phyloP scores from a whole-genome alignment of 1,284 basidiomycete genomes.

The Puccinia hordei region DNA sequence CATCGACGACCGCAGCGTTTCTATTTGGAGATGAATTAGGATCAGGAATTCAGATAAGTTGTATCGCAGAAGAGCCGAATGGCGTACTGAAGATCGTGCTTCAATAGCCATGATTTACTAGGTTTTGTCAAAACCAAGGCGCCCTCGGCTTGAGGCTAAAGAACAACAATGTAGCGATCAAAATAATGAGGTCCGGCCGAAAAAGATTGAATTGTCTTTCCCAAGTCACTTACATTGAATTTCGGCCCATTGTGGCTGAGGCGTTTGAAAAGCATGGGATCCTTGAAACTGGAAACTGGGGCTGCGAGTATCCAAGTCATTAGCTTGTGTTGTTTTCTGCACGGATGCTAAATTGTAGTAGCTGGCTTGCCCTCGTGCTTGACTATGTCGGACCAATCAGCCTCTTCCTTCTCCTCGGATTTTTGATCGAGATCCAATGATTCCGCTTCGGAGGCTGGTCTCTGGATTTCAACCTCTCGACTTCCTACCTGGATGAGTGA shows the following conservation, averaged over 20 bases:
- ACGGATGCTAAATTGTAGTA: neutral
- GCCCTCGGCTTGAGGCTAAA: slow-evolving; percentile 70
- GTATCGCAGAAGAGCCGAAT: slow-evolving; percentile 57
- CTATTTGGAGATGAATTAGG: slow-evolving; percentile 55
- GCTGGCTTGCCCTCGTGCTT: slow-evolving; percentile 26
- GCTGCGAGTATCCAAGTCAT: neutral
- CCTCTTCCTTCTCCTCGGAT: neutral
- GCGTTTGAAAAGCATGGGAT: slow-evolving; percentile 34
- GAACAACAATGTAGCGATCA: neutral
- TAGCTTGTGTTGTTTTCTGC: neutral
- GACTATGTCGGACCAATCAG: slow-evolving; percentile 41
- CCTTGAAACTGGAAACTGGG: neutral
- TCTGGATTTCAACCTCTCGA: slow-evolving; percentile 44
- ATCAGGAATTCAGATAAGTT: slow-evolving; percentile 46
- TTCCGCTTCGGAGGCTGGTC: slow-evolving; percentile 7
- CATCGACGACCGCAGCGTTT: slow-evolving; percentile 67
- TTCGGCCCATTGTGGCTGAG: neutral
- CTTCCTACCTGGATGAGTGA: slow-evolving; percentile 27
- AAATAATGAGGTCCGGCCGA: neutral
- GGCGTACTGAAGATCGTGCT: slow-evolving; percentile 65
- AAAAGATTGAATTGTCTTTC: neutral
- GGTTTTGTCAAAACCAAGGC: slow-evolving; percentile 86
- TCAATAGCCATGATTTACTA: slow-evolving; percentile 68
- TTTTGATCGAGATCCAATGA: neutral
- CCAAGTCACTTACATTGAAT: slow-evolving; percentile 19